Conservation (phyloP, 208 protist genomes). For the Crithidia expoeki region DNA sequence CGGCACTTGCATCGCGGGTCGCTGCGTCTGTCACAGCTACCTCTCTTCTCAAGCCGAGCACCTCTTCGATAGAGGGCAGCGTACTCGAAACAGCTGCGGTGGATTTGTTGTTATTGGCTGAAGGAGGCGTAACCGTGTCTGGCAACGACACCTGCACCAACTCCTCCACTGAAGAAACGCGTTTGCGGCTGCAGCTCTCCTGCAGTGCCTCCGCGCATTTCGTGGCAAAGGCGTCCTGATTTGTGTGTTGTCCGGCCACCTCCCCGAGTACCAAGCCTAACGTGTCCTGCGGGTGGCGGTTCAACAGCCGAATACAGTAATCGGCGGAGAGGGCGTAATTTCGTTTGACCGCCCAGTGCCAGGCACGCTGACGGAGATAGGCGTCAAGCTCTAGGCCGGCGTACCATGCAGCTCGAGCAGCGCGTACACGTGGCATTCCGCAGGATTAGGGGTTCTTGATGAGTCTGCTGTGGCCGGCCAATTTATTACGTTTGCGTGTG, state of each 20-base stretch:
- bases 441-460: too few species aligned
- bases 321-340: conserved; percentile 85
- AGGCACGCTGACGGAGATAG: conserved; percentile 69
- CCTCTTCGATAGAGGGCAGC: conserved; percentile 19
- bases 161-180: conserved; percentile 11
- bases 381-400: conserved; percentile 51
- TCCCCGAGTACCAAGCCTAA: conserved; percentile 69
- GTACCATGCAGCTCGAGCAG: conserved; percentile 41
- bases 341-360: conserved; percentile 52
- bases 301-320: conserved; percentile 82
- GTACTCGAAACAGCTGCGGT: background rate
- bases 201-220: conserved; percentile 65
- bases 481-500: background rate
- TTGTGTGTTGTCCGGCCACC: conserved; percentile 43
- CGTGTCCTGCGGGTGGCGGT: conserved; percentile 61
- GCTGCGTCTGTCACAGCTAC: conserved; percentile 2
- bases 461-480: too few species aligned
- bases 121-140: background rate
- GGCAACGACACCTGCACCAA: conserved; percentile 17
- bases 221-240: conserved; percentile 49
- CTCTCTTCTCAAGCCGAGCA: conserved; percentile 20
- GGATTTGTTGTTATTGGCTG: background rate
- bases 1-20: background rate
- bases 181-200: conserved; percentile 49
- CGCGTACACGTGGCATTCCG: conserved; percentile 51